phyloP scores from a whole-genome alignment of 2,329 filamentous ascomycete species.

The Trichoderma asperellum region DNA sequence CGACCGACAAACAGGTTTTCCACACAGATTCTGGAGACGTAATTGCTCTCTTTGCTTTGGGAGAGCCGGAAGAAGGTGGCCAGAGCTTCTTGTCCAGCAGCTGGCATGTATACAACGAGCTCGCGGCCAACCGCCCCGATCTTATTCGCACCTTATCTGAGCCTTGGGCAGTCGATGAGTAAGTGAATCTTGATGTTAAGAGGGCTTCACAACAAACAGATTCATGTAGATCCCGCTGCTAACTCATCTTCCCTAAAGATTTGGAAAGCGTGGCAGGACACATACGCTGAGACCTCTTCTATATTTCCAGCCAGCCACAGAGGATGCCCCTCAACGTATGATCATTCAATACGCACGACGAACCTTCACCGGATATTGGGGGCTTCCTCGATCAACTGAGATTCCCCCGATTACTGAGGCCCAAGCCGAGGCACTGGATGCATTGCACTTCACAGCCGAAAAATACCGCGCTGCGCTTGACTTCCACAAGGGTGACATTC shows the following conservation, averaged over 20 bases:
- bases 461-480: constrained; percentile 50
- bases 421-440: constrained; percentile 57
- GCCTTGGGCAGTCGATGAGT: constrained; percentile 53
- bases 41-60: constrained; percentile 60
- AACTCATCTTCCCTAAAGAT: constrained; percentile 44
- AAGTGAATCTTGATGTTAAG: constrained; percentile 30
- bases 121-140: constrained; percentile 61
- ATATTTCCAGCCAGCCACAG: constrained; percentile 57
- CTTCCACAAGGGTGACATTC: constrained; percentile 57
- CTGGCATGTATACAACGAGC: constrained; percentile 65
- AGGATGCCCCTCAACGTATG: constrained; percentile 53
- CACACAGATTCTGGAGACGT: constrained; percentile 66
- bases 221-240: background rate
- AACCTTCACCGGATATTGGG: constrained; percentile 61
- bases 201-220: background rate
- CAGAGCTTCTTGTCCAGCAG: constrained; percentile 61
- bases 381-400: constrained; percentile 54
- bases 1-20: constrained; percentile 64
- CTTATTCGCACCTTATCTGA: constrained; percentile 60
- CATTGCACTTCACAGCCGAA: constrained; percentile 54
- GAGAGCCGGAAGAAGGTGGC: constrained; percentile 57
- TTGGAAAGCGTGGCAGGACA: constrained; percentile 50
- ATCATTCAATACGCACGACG: constrained; percentile 65
- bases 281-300: constrained; percentile 52
- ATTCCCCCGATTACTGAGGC: constrained; percentile 62